Evolutionary conservation across 2,329 filamentous ascomycete genomes (phyloP).

Genomic region (Neofusicoccum parvum): DNA sequence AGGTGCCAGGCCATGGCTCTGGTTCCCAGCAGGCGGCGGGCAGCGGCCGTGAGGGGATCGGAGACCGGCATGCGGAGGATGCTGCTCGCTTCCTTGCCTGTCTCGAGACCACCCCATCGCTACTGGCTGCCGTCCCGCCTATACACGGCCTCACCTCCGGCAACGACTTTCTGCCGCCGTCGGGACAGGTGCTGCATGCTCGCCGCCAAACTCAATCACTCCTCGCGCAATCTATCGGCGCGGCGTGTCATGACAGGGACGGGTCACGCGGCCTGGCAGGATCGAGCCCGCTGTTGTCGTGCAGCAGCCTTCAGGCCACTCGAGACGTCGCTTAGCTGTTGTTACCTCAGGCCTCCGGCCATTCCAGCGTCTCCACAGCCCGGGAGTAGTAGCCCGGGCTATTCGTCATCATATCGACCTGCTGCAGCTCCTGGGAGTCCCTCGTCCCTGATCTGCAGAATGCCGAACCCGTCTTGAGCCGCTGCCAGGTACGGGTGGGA

Average conservation of each 20-base stretch:
- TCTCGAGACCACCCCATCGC: neutral
- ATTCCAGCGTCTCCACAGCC: neutral
- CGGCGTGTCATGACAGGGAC: neutral
- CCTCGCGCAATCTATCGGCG: neutral
- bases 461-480: neutral
- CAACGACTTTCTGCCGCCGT: neutral
- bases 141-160: no score
- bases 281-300: neutral
- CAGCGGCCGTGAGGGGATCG: constrained; percentile 5
- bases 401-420: no score
- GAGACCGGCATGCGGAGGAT: constrained; percentile 14
- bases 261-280: neutral
- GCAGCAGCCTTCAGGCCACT: neutral
- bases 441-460: neutral
- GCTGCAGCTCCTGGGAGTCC: neutral
- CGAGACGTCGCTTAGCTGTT: neutral
- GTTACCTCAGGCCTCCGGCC: neutral
- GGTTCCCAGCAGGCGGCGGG: neutral
- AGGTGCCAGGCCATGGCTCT: neutral
- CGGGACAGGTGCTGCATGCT: neutral
- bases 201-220: neutral
- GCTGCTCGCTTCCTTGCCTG: constrained; percentile 17
- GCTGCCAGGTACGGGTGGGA: neutral
- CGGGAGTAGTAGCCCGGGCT: neutral
- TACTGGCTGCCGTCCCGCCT: no score